Evolutionary conservation across 805 yeast genomes (phyloP).

Genomic region (Deakozyma indianensis): DNA sequence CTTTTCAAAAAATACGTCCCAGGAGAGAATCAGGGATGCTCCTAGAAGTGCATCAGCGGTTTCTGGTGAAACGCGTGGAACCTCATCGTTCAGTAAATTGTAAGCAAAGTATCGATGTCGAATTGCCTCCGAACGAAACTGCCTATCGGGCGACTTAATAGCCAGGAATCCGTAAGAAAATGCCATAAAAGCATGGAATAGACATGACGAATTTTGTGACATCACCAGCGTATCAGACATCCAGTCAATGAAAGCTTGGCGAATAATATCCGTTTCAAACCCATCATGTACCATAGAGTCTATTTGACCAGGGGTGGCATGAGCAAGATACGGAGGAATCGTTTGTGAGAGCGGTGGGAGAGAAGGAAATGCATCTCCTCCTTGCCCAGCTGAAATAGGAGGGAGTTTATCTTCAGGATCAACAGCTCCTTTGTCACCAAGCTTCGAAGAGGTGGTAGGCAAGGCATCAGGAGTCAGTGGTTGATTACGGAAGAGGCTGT

Average conservation of each 20-base stretch:
- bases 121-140: slow-evolving; percentile 7
- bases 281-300: slow-evolving; percentile 12
- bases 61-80: slow-evolving; percentile 7
- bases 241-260: slow-evolving; percentile 14
- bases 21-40: slow-evolving; percentile 15
- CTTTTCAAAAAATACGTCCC: slow-evolving; percentile 18
- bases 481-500: too few species aligned
- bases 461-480: too few species aligned
- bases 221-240: slow-evolving; percentile 9
- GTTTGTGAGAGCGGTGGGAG: neutral
- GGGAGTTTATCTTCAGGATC: slow-evolving; percentile 4
- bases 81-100: slow-evolving; percentile 10
- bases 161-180: slow-evolving; percentile 14
- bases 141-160: slow-evolving; percentile 5
- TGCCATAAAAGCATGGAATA: slow-evolving; percentile 16
- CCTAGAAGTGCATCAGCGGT: slow-evolving; percentile 12
- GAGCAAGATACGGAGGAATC: neutral
- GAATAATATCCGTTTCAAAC: slow-evolving; percentile 15
- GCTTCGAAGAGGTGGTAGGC: too few species aligned
- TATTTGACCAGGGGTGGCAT: neutral
- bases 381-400: neutral
- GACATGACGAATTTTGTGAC: slow-evolving; percentile 11
- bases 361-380: neutral
- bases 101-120: slow-evolving; percentile 14
- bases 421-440: neutral